Base-by-base conservation (phyloP, 1,139 yeast species). In the Waltiozyma sp. region DNA sequence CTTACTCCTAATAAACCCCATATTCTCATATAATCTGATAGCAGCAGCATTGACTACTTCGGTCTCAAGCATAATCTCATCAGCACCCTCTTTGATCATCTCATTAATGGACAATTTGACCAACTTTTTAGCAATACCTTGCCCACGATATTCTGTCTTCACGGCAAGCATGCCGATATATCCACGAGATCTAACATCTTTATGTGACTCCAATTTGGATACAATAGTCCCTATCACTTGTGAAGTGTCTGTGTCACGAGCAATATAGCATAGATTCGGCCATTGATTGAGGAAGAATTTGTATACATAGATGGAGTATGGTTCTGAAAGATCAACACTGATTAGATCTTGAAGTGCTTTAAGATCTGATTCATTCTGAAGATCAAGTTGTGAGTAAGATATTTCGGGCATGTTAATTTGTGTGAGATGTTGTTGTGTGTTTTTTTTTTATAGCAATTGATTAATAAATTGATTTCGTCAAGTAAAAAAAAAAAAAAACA, bases 111-210 rank as follows among this genome's bases (percentile, higher is more conserved):
- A 76, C 49, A 69, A 58, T 42, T 70, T 67, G 28, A 89, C 89
- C 45, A 91, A 68, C 43, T 66, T 65, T 51, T 80, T 80, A 5
- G 96, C 96, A 40, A 89, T 82, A 2, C 96, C 96, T 40, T 65
- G 67, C 10, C 94, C 89, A 43, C 98, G 68, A 60, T 72, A 79
- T 16, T 63, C 59, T 37, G 79, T 75, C 45, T 80, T 80, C 24
- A 91, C 94, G 0, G 94, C 96, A 44, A 91, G 66, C 98, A 91
- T 91, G 7, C 97, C 98, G 39, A 91, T 89, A 57, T 91, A 91
- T 0, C 98, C 98, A 49, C 96, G 66, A 54, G 68, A 58, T 46
- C 95, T 68, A 11, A 73, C 80, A 31, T 74, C 72, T 45, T 91
- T 69, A 62, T 91, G 97, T 5, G 74, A 69, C 52, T 84, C 94